Base-by-base conservation (phyloP, 106 monocot species). In the Cymbidium sinense region DNA sequence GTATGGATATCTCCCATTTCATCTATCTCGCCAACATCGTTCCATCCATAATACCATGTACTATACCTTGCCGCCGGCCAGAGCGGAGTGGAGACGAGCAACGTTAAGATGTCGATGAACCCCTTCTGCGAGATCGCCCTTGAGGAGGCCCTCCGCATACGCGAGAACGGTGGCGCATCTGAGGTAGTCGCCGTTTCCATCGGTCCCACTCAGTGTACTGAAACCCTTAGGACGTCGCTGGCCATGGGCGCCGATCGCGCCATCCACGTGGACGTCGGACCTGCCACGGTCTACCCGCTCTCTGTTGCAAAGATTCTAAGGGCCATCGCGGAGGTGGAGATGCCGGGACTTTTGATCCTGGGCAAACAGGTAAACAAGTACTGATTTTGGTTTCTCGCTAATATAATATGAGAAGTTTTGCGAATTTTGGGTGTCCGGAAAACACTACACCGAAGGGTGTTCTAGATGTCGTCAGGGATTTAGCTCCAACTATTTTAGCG, bases 81-180 rank as follows among this genome's bases (percentile, higher is more conserved):
- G 92, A 90, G 76, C 21, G 98, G 94, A 35, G 98, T 99, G 64
- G 98, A 99, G 83, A 92, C 88, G 76, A 83, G 54, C 84, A 99
- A 94, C 79, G 94, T 94, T 28, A 99, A 99, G 88, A 99, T 99
- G 98, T 99, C 98, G 77, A 99, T 99, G 94, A 99, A 99, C 78
- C 98, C 98, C 6, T 99, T 99, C 86, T 99, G 94, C 84, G 98
- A 99, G 88, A 99, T 99, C 75, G 98, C 94, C n/a, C 65, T 99
- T 36, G 98, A 99, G 75, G 92, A 99, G 84, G 98, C 98, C 35
- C 91, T 99, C 37, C 86, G 94, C 74, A 83, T 94, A 71, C 76
- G 82, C 27, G 94, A 94, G 65, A 82, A 90, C 30, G 92, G 94
- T 67, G 85, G 81, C 79, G 94, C 91, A 39, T 65, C 88, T 25